phyloP scores from a whole-genome alignment of 345 rosid genomes.

The Conringia planisiliqua region DNA sequence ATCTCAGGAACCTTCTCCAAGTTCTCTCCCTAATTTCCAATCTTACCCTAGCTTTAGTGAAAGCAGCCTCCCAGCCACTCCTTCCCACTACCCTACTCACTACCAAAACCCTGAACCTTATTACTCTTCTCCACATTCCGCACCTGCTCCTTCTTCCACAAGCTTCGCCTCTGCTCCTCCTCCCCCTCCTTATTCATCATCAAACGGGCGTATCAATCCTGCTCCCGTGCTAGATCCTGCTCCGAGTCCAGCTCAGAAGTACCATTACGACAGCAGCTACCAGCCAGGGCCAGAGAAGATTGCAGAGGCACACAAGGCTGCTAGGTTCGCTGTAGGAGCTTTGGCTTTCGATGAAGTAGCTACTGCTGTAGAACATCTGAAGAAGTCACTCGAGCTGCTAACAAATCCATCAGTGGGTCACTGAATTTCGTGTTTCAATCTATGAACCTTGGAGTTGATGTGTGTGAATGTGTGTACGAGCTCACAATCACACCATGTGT shows the following conservation, averaged over 20 bases:
- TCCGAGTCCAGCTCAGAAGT: slow-evolving; percentile 41
- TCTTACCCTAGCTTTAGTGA: slow-evolving; percentile 86
- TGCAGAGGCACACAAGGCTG: slow-evolving; percentile 94
- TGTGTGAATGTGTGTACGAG: not conserved
- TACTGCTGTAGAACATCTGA: slow-evolving; percentile 74
- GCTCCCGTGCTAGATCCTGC: slow-evolving; percentile 44
- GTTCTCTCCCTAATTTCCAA: slow-evolving; percentile 75
- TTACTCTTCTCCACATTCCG: slow-evolving; percentile 47
- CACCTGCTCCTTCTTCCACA: slow-evolving; percentile 51
- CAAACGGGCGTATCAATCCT: slow-evolving; percentile 38
- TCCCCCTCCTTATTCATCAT: slow-evolving; percentile 42
- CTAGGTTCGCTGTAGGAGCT: slow-evolving; percentile 96
- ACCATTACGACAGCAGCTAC: slow-evolving; percentile 75
- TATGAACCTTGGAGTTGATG: slow-evolving; percentile 8
- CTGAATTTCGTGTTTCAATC: slow-evolving; percentile 12
- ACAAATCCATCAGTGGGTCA: slow-evolving; percentile 34
- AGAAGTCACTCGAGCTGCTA: slow-evolving; percentile 78
- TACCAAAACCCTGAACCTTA: slow-evolving; percentile 68
- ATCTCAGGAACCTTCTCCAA: slow-evolving; percentile 53
- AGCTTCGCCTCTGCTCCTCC: slow-evolving; percentile 46
- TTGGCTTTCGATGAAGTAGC: slow-evolving; percentile 92
- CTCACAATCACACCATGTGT: slow-evolving; percentile 1
- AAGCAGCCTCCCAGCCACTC: slow-evolving; percentile 68
- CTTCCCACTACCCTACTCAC: slow-evolving; percentile 58
- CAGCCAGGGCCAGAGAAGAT: slow-evolving; percentile 88